Base-by-base conservation (phyloP, 2,329 filamentous ascomycete species). In the Balansia obtecta region DNA sequence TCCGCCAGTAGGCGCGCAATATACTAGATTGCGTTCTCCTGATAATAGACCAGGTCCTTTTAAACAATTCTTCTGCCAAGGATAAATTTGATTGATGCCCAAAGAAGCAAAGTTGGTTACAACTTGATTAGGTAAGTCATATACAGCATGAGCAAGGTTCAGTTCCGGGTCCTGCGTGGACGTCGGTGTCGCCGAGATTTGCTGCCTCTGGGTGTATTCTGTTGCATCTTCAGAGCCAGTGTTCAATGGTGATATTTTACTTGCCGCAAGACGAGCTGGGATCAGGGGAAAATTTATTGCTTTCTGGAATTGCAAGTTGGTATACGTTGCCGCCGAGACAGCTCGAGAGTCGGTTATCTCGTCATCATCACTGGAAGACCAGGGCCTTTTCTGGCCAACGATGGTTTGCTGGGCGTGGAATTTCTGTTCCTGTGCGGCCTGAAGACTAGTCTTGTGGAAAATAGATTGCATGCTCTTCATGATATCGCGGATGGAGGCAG, bases 61-160 rank as follows among this genome's bases (percentile, higher is more conserved):
- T 8, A 90, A 71, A 59, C 86, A 90, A 51, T 82, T 80, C 47
- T 84, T 84, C 64, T 89, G 86, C 86, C 86, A 90, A 2, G 83
- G 82, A 58, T 89, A 89, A 52, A 89, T 89, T 55, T 75, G 77
- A 40, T 72, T 76, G 50, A 90, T 84, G n/a, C 85, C 85, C 39
- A 86, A 69, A 0, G 70, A 66, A 45, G 72, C 73, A 59, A 89
- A 77, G 58, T 88, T 89, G 16, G 71, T 65, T 3, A 86, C 76
- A 39, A 89, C 67, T 22, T 71, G 65, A 0, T 65, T 56, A 2
- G 83, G 80, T 13, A 90, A 69, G 9, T 70, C 76, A 67, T 88
- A 90, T 39, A 68, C 68, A 1, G 75, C 69, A 62, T 88, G 79
- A 4, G 74, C 73, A 32, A 90, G 70, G 13, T 74, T 79, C 16